Evolutionary conservation across 2,329 filamentous ascomycete species (phyloP), one percentile per base, ranked within the genome.

Genomic region (Penicillium hordei): DNA sequence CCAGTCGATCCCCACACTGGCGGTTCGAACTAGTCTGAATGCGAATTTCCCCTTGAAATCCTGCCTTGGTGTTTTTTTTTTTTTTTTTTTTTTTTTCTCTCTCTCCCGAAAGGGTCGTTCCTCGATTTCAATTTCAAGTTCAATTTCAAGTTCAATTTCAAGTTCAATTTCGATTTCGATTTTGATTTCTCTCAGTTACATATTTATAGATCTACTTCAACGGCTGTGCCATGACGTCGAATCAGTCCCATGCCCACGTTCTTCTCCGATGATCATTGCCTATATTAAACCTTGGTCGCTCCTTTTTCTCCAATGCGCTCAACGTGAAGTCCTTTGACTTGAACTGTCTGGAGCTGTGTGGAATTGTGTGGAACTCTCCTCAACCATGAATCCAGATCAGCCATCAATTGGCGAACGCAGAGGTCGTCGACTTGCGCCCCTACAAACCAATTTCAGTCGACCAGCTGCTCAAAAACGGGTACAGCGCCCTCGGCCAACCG

Each of bases 401-500:
- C 70, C 73, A 33, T 68, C 50, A n/a, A 36, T 75, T 53, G 71
- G 72, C 48, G 69, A 74, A 61, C 73, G 75, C 51, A 68, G 74
- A 65, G 74, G 74, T 31, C 72, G 71, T 52, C 71, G 52, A 45
- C 63, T 76, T 12, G 61, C 70, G 4, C 73, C 74, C 15, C 63
- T 77, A 38, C 72, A 75, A 51, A 77, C 75, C 49, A 73, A 75
- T 52, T 70, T 76, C 60, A 72, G 68, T 48, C 67, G 67, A 38
- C 69, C 70, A 21, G 65, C 58, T 8, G 63, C 67, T 48, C 23
- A 42, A 52, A 29, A 31, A n/a, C 66, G 69, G 48, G 43, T 66
- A 33, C 68, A 73, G 49, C 72, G 73, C 25, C 71, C 66, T 52
- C 70, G 73, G 23, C 72, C 72, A 15, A 60, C 67, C 23, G 70